These are phyloP conservation scores for Tetraselmis chui DNA, from an alignment of 139 green algal genomes.

Conservation along the genomic window DNA sequence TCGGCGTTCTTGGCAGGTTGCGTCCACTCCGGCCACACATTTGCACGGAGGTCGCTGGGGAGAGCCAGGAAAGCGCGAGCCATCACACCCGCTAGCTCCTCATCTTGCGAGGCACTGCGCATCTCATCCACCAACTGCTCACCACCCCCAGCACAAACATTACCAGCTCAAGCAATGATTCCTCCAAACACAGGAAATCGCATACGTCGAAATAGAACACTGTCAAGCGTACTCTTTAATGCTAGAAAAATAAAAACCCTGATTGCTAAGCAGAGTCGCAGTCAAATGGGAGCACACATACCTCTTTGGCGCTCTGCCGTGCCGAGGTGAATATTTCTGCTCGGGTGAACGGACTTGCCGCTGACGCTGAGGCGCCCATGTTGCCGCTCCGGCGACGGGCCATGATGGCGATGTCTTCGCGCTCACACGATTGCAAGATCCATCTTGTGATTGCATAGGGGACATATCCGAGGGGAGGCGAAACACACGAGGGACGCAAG, in stretches of 20 bases:
- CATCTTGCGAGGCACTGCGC: too few relatives aligned
- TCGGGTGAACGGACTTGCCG: too few relatives aligned
- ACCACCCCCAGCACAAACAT: too few relatives aligned
- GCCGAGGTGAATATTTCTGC: conserved; percentile 19
- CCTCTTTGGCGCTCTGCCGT: not conserved
- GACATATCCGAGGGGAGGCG: too few relatives aligned
- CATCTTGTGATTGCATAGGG: too few relatives aligned
- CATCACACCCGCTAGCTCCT: conserved; percentile 28
- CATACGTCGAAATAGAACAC: not conserved
- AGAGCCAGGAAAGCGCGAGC: conserved; percentile 24
- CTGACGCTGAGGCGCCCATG: conserved; percentile 27
- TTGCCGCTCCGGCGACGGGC: conserved; percentile 32
- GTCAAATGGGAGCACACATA: not conserved
- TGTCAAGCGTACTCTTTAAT: conserved; percentile 10
- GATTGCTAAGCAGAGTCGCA: not conserved
- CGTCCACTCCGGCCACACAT: conserved; percentile 28
- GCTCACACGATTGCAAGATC: conserved; percentile 33
- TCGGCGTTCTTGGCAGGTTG: too few relatives aligned
- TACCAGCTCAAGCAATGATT: not conserved
- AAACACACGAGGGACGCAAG: too few relatives aligned
- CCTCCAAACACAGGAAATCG: not conserved
- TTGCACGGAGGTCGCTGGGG: conserved; percentile 7
- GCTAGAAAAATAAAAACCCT: conserved; percentile 11
- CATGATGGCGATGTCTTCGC: conserved; percentile 33
- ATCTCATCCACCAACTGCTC: too few relatives aligned